phyloP scores from a whole-genome alignment of 148 eudicot species.

The Vaccinium macrocarpon region DNA sequence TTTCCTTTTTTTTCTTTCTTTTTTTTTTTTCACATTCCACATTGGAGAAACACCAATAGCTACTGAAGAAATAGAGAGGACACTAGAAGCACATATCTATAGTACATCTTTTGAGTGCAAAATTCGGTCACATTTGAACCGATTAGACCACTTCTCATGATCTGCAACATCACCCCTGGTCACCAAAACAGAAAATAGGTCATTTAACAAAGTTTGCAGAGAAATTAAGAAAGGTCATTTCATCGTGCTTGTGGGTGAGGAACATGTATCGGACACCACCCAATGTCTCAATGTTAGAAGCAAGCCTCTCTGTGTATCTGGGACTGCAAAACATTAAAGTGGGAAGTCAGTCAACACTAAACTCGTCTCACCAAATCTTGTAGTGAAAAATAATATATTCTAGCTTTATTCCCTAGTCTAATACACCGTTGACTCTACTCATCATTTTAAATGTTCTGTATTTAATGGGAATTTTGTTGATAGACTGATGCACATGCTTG shows the following conservation, averaged over 20 bases:
- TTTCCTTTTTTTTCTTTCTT: neutral
- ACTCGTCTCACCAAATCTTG: neutral
- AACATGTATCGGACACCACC: slow-evolving; percentile 60
- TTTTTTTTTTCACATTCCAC: neutral
- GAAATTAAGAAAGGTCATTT: neutral
- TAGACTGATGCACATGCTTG: neutral
- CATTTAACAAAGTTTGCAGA: neutral
- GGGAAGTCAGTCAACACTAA: slow-evolving; percentile 10
- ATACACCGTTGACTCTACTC: neutral
- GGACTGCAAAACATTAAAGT: slow-evolving; percentile 37
- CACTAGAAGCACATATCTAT: neutral
- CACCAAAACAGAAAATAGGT: slow-evolving; percentile 4
- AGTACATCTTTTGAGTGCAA: slow-evolving; percentile 41
- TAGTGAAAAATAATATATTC: neutral
- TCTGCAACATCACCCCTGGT: slow-evolving; percentile 64
- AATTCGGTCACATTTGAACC: slow-evolving; percentile 40
- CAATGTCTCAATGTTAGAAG: slow-evolving; percentile 35
- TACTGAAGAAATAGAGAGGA: neutral
- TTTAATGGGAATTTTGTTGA: neutral
- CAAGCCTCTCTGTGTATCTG: slow-evolving; percentile 38
- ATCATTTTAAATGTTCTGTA: neutral
- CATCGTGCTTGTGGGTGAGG: slow-evolving; percentile 45
- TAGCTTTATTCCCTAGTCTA: neutral
- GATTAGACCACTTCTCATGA: slow-evolving; percentile 49
- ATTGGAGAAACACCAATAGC: neutral